These are phyloP conservation scores for Eragrostis tef DNA, from an alignment of 202 grass and related monocot species.

Conservation along the genomic window DNA sequence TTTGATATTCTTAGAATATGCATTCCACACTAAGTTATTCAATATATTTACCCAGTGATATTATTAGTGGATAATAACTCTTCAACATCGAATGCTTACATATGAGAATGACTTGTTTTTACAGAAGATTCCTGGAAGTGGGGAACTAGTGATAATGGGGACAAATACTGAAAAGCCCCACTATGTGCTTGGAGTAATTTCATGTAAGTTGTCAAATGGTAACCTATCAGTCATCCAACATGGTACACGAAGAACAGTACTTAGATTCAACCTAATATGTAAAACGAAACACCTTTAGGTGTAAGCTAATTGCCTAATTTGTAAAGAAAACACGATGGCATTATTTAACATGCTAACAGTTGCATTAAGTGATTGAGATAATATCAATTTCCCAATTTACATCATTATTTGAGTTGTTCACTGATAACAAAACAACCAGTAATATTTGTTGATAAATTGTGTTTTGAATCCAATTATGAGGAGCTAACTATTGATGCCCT, in stretches of 20 bases:
- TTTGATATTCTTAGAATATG: neutral
- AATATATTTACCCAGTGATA: neutral
- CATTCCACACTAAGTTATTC: neutral
- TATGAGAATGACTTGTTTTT: constrained; percentile 3
- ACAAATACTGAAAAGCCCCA: constrained; percentile 36
- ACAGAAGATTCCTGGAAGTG: constrained; percentile 43
- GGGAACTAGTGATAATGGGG: constrained; percentile 47
- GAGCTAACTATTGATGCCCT: neutral
- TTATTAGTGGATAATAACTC: neutral
- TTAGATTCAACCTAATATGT: neutral
- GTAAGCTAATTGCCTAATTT: constrained; percentile 11
- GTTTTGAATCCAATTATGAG: neutral
- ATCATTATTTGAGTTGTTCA: constrained; percentile 41
- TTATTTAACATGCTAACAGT: neutral
- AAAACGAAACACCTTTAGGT: neutral
- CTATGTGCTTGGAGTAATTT: constrained; percentile 51
- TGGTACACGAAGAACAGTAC: neutral
- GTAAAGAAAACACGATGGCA: neutral
- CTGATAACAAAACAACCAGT: neutral
- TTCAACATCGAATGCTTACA: constrained; percentile 13
- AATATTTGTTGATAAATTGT: neutral
- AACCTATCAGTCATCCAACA: neutral
- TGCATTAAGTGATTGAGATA: neutral
- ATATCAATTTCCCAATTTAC: neutral
- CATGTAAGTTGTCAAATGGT: constrained; percentile 42